Evolutionary conservation across 257 asterid genomes (phyloP).

Genomic region (Plantago elongata): DNA sequence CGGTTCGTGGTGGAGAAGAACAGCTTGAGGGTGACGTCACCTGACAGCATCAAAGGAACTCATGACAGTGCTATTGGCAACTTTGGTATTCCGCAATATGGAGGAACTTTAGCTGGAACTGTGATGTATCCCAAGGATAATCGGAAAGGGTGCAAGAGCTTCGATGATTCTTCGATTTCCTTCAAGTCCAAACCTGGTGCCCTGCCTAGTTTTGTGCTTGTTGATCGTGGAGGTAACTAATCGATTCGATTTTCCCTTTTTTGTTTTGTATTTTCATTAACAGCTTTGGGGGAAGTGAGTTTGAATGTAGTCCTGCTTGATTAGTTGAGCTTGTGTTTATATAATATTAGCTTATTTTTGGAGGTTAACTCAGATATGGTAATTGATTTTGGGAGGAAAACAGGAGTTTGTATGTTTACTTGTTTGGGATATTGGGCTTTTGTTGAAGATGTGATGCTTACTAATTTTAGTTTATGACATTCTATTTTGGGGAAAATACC

Average conservation of each 20-base stretch:
- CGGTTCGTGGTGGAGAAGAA: slow-evolving; percentile 92
- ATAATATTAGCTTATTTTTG: too few relatives aligned
- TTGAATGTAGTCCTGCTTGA: too few relatives aligned
- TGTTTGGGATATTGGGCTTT: too few relatives aligned
- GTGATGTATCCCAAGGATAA: slow-evolving; percentile 67
- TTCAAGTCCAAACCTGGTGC: slow-evolving; percentile 78
- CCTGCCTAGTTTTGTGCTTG: slow-evolving; percentile 72
- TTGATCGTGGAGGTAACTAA: slow-evolving; percentile 86
- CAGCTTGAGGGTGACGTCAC: slow-evolving; percentile 81
- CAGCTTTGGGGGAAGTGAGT: too few relatives aligned
- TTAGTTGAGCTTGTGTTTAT: too few relatives aligned
- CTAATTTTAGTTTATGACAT: too few relatives aligned
- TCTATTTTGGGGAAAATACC: too few relatives aligned
- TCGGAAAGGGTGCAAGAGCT: slow-evolving; percentile 62
- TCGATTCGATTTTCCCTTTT: background rate
- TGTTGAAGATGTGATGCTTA: too few relatives aligned
- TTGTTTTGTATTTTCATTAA: too few relatives aligned
- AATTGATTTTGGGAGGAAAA: too few relatives aligned
- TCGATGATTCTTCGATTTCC: slow-evolving; percentile 57
- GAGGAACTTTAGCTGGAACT: slow-evolving; percentile 89
- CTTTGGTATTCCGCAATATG: slow-evolving; percentile 92
- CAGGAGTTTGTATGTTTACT: too few relatives aligned
- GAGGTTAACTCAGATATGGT: too few relatives aligned
- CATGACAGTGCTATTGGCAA: slow-evolving; percentile 87
- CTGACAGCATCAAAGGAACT: slow-evolving; percentile 69